Percentiles rank a stretch among this genome's conserved stretches.
phyloP scores from a whole-genome alignment of 2,329 filamentous ascomycete species.

The Neobulgaria alba region DNA sequence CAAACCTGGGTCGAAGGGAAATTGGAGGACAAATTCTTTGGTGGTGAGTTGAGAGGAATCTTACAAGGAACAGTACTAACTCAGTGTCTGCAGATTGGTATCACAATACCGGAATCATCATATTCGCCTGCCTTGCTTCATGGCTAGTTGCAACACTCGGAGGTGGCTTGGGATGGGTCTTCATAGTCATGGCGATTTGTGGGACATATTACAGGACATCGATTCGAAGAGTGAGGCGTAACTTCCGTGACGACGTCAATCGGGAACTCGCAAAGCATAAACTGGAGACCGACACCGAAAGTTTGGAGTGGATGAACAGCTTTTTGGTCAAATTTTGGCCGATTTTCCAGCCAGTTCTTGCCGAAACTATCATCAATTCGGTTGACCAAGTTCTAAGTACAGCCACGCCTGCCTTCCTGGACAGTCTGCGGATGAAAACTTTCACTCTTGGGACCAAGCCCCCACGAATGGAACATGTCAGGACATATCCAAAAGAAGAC shows the following conservation, averaged over 20 bases:
- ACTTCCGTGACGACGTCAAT: slow-evolving; percentile 89
- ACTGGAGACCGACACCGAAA: slow-evolving; percentile 85
- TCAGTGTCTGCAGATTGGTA: slow-evolving; percentile 70
- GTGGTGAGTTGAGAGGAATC: slow-evolving; percentile 44
- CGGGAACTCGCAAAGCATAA: slow-evolving; percentile 81
- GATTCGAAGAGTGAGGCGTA: slow-evolving; percentile 82
- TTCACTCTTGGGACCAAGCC: slow-evolving; percentile 94
- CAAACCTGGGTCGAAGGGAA: slow-evolving; percentile 78
- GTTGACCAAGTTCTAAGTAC: slow-evolving; percentile 95
- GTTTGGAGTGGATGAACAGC: slow-evolving; percentile 97
- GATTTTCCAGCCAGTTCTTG: slow-evolving; percentile 91
- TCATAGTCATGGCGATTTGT: slow-evolving; percentile 86
- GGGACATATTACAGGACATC: slow-evolving; percentile 96
- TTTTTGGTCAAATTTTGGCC: slow-evolving; percentile 99
- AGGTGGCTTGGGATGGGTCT: slow-evolving; percentile 85
- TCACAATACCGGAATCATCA: slow-evolving; percentile 88
- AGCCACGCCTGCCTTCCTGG: slow-evolving; percentile 82
- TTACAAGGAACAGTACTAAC: background rate
- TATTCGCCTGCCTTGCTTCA: slow-evolving; percentile 83
- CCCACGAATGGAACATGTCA: slow-evolving; percentile 92
- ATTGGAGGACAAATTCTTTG: slow-evolving; percentile 83
- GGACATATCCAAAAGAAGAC: slow-evolving; percentile 92
- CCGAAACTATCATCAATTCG: slow-evolving; percentile 82
- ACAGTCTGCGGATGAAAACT: slow-evolving; percentile 86
- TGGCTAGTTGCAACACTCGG: slow-evolving; percentile 87